phyloP scores from a whole-genome alignment of 495 filamentous ascomycete genomes.

The Penicillium robsamsonii region DNA sequence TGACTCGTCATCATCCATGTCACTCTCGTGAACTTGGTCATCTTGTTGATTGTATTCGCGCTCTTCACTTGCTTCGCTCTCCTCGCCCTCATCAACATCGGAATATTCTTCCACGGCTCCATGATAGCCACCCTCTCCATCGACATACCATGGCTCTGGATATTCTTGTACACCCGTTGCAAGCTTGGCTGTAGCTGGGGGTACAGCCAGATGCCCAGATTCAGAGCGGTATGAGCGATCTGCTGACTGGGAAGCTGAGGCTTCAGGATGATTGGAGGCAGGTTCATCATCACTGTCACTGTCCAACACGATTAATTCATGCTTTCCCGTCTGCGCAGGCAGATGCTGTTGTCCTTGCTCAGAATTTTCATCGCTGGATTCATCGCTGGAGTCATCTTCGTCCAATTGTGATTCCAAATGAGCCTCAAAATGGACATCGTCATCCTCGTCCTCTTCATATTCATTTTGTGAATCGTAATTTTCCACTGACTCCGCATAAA shows the following conservation, averaged over 20 bases:
- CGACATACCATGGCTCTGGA: conserved; percentile 5
- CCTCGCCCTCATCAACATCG: conserved; percentile 8
- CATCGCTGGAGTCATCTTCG: conserved; percentile 17
- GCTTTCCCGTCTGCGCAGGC: conserved; percentile 10
- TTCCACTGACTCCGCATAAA: conserved; percentile 7
- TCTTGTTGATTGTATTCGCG: conserved; percentile 5
- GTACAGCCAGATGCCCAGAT: neutral
- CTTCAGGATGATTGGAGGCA: conserved; percentile 12
- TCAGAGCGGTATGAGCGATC: neutral
- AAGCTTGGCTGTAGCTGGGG: neutral
- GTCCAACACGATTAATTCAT: conserved; percentile 43
- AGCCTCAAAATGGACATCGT: neutral
- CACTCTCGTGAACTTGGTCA: conserved; percentile 17
- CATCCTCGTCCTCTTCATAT: conserved; percentile 2
- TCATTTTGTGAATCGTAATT: conserved; percentile 7
- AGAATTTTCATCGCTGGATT: conserved; percentile 11
- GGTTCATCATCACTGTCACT: conserved; percentile 46
- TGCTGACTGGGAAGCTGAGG: neutral
- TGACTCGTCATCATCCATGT: conserved; percentile 23
- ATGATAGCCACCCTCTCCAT: conserved; percentile 3
- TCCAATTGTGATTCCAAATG: conserved; percentile 1
- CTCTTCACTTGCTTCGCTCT: conserved; percentile 8
- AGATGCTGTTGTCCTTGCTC: neutral
- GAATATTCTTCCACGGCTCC: conserved; percentile 11
- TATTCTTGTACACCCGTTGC: conserved; percentile 3